A percentile compares a stretch with the other conserved stretches of the same genome.
These are phyloP conservation scores for Aspergillus cejpii DNA, from an alignment of 2,329 filamentous ascomycete genomes.

Conservation along the genomic window DNA sequence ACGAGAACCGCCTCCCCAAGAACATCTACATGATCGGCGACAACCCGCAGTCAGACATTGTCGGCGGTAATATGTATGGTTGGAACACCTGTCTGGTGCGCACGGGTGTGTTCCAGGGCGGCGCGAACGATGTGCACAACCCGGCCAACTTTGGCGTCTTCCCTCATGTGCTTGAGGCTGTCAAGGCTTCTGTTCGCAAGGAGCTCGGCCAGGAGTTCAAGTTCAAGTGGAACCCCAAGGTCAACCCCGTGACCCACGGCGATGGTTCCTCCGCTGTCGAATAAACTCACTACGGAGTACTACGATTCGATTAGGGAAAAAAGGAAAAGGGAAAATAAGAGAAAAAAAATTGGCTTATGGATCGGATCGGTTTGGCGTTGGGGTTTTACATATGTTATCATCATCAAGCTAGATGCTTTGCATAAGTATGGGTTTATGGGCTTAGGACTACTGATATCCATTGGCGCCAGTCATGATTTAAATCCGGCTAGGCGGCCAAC, in stretches of 20 bases:
- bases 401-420: neutral
- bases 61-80: constrained; percentile 72
- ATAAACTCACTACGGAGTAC: constrained; percentile 30
- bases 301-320: constrained; percentile 2
- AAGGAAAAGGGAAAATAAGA: constrained; percentile 12
- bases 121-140: constrained; percentile 68
- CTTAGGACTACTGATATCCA: constrained; percentile 24
- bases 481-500: neutral
- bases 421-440: constrained; percentile 10
- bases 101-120: constrained; percentile 72
- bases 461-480: constrained; percentile 6
- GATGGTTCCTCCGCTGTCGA: constrained; percentile 51
- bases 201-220: constrained; percentile 68
- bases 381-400: constrained; percentile 11
- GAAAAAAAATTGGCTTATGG: constrained; percentile 4
- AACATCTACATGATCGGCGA: constrained; percentile 74
- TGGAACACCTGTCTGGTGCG: constrained; percentile 76
- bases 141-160: constrained; percentile 73
- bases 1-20: constrained; percentile 60
- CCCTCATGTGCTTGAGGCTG: constrained; percentile 63
- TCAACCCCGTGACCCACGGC: constrained; percentile 60
- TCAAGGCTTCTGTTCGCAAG: constrained; percentile 60
- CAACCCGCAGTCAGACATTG: constrained; percentile 66
- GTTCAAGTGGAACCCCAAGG: constrained; percentile 63
- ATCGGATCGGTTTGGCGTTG: constrained; percentile 11